Evolutionary conservation across 2,329 filamentous ascomycete genomes (phyloP).

Genomic region (Cytospora schulzeri): DNA sequence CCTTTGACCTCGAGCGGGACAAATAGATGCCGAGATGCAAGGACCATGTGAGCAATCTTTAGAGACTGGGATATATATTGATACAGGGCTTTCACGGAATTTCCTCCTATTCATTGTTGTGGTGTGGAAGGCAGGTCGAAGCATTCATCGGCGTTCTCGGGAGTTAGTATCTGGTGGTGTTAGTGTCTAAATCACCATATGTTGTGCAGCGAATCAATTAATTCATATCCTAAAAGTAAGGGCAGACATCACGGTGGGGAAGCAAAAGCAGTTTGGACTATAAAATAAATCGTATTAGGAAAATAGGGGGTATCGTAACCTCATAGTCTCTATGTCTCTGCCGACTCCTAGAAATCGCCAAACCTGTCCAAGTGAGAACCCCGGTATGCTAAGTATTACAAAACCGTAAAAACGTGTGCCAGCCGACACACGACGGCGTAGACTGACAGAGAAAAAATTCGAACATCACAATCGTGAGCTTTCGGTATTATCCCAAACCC

Average conservation of each 20-base stretch:
- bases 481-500: background rate
- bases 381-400: conserved; percentile 11
- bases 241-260: too few species aligned
- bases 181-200: too few species aligned
- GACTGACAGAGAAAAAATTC: background rate
- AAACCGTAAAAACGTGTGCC: conserved; percentile 1
- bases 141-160: too few species aligned
- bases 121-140: too few species aligned
- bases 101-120: too few species aligned
- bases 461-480: background rate
- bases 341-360: conserved; percentile 11
- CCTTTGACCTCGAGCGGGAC: too few species aligned
- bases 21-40: too few species aligned
- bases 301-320: conserved; percentile 18
- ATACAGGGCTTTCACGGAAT: too few species aligned
- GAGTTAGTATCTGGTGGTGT: too few species aligned
- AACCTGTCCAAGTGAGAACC: conserved; percentile 4
- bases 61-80: too few species aligned
- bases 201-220: background rate
- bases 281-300: background rate
- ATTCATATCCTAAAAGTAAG: too few species aligned
- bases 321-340: background rate
- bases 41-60: too few species aligned
- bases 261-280: background rate
- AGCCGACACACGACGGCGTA: background rate